phyloP scores from a whole-genome alignment of 2,329 filamentous ascomycete genomes.

The Acrodontium crateriforme region DNA sequence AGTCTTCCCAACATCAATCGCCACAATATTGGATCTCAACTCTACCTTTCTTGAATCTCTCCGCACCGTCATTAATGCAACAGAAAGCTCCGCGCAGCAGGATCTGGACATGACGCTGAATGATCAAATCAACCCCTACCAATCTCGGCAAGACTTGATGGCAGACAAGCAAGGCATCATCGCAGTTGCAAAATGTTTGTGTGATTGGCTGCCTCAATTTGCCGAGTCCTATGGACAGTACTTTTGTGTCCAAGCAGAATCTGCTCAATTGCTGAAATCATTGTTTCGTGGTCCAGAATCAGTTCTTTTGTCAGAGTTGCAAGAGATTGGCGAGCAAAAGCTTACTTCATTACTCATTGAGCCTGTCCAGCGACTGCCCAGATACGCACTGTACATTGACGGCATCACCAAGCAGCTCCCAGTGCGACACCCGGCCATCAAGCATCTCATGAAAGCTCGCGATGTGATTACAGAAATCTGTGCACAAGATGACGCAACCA shows the following conservation, averaged over 20 bases:
- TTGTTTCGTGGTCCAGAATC: constrained; percentile 67
- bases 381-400: constrained; percentile 93
- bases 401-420: constrained; percentile 81
- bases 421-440: constrained; percentile 70
- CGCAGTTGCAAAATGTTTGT: constrained; percentile 63
- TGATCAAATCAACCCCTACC: constrained; percentile 22
- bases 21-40: constrained; percentile 71
- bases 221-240: constrained; percentile 86
- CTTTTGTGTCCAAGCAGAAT: constrained; percentile 77
- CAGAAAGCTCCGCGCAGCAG: constrained; percentile 62
- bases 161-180: constrained; percentile 44
- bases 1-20: constrained; percentile 70
- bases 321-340: constrained; percentile 76
- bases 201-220: constrained; percentile 90
- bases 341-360: constrained; percentile 89
- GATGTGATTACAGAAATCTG: constrained; percentile 96
- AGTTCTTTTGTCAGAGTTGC: constrained; percentile 66
- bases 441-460: constrained; percentile 70
- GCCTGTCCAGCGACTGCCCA: constrained; percentile 82
- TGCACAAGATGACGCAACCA: constrained; percentile 63
- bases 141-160: constrained; percentile 50
- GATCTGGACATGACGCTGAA: constrained; percentile 52
- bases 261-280: constrained; percentile 64
- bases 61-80: constrained; percentile 63
- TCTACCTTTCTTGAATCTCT: constrained; percentile 66